Evolutionary conservation across 306 rosid species (phyloP).

Genomic region (Rosa rugosa): DNA sequence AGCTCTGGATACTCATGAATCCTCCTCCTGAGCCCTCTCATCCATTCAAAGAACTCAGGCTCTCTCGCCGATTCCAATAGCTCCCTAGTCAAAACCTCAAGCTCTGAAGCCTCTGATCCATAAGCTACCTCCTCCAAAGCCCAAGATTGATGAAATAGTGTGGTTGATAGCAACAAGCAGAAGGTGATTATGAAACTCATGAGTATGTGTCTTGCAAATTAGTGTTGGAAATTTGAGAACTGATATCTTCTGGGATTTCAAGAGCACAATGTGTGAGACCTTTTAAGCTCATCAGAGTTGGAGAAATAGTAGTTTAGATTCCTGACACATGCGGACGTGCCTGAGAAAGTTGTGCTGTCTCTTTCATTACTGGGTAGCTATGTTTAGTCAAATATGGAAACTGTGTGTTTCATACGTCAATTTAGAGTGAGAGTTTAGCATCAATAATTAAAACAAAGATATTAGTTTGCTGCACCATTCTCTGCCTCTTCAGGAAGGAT

Average conservation of each 20-base stretch:
- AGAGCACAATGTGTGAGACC: neutral
- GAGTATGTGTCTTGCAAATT: neutral
- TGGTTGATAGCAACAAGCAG: conserved; percentile 1
- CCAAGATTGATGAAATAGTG: conserved; percentile 4
- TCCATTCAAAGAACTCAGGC: conserved; percentile 39
- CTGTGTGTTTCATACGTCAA: neutral
- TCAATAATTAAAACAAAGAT: neutral
- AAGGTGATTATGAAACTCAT: neutral
- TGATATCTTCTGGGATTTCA: neutral
- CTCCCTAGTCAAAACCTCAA: conserved; percentile 19
- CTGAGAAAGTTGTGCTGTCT: neutral
- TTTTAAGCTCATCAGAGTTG: neutral
- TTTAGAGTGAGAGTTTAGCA: neutral
- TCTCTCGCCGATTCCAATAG: conserved; percentile 34
- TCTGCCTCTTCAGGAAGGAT: neutral
- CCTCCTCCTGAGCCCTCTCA: conserved; percentile 38
- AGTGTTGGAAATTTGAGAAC: neutral
- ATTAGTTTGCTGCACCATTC: neutral
- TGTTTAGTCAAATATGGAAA: neutral
- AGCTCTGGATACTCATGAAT: conserved; percentile 47
- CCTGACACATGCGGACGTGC: neutral
- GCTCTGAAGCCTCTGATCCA: conserved; percentile 22
- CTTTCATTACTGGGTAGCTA: neutral
- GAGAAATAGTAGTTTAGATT: neutral
- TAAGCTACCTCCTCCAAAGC: neutral